Base-by-base conservation (phyloP, 371 early-diverging fungal species). In the Mucor irregularis region DNA sequence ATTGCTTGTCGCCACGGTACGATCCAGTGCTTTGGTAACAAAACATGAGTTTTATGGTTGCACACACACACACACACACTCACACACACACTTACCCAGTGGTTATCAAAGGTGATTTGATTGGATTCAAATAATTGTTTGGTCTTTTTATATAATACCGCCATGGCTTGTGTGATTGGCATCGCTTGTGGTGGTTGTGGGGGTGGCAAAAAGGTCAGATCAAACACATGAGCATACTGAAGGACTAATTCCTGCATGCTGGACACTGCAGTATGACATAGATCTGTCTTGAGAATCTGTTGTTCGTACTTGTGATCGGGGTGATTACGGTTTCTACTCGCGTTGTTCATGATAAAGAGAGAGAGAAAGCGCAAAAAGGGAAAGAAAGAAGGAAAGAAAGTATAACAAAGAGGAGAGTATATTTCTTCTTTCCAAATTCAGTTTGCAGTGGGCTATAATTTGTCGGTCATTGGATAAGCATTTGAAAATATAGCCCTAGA, bases 41-140 rank as follows among this genome's bases (percentile, higher is more conserved):
- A 44, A 47, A 30, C 19, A 21, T 7, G 19, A 14, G 7, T 28
- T 25, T 17, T 28, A 28, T 47, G 16, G 22, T 28, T 31, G 10
- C n/a, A n/a, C n/a, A n/a, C n/a, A n/a, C n/a, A n/a, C n/a, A n/a
- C n/a, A n/a, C n/a, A n/a, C n/a, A n/a, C n/a, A n/a, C n/a, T n/a
- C n/a, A n/a, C n/a, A n/a, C n/a, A n/a, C n/a, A n/a, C n/a, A 38
- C 47, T 62, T 71, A 71, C 74, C 74, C 69, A 71, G 21, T 68
- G 71, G 31, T 58, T 57, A 52, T 71, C 74, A 59, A 74, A 74
- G 1, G n/a, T 38, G 11, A 66, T 43, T 17, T 66, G 50, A n/a
- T 39, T 40, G 34, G 58, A 40, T 16, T 56, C 45, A 33, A 66
- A 74, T 28, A 56, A 8, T 26, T 46, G 29, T 24, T 56, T 35